Conservation (phyloP, 768 basidiomycete species). For the Tylopilus rubrobrunneus region DNA sequence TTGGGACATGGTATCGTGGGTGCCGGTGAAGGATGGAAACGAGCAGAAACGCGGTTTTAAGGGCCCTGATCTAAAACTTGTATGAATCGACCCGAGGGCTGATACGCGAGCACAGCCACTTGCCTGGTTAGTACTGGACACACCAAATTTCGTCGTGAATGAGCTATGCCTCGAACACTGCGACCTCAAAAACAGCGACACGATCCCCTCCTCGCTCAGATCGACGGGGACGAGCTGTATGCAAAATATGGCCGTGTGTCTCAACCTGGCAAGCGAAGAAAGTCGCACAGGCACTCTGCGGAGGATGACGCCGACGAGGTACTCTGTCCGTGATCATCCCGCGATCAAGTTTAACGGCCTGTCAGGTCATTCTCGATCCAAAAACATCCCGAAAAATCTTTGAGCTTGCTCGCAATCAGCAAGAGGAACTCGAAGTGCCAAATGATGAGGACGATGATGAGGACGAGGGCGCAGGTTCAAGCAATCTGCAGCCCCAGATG, state of each 20-base stretch:
- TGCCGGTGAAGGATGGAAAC: neutral
- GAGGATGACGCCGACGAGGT: constrained; percentile 64
- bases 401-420: constrained; percentile 88
- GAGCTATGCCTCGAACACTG: constrained; percentile 61
- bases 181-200: constrained; percentile 64
- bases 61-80: neutral
- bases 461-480: constrained; percentile 25
- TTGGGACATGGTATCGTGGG: constrained; percentile 20
- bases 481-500: constrained; percentile 24
- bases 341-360: constrained; percentile 1
- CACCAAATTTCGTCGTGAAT: neutral
- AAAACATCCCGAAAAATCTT: constrained; percentile 86
- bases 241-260: constrained; percentile 78
- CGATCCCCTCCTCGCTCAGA: constrained; percentile 83
- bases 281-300: constrained; percentile 42
- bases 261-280: constrained; percentile 71
- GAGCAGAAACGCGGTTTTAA: neutral
- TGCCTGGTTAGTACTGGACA: neutral
- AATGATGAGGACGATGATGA: constrained; percentile 53
- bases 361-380: constrained; percentile 67
- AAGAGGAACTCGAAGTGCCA: constrained; percentile 75
- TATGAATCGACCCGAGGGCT: neutral
- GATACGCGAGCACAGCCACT: constrained; percentile 12
- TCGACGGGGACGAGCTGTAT: constrained; percentile 72
- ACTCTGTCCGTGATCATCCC: constrained; percentile 13